Evolutionary conservation across 2,329 filamentous ascomycete species (phyloP).

Genomic region (Pestalotiopsis sp.): DNA sequence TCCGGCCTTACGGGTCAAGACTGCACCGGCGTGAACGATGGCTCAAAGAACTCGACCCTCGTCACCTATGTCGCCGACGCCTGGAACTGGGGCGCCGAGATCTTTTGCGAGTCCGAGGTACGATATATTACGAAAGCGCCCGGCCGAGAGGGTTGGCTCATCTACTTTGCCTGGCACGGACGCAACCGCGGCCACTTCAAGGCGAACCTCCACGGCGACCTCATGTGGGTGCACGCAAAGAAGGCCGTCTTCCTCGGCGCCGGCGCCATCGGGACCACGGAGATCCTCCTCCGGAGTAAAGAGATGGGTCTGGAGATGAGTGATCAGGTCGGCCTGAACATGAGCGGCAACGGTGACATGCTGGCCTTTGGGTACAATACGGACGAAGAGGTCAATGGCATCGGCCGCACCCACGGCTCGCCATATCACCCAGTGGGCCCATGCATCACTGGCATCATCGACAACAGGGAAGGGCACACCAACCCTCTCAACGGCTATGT

Average conservation of each 20-base stretch:
- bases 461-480: constrained; percentile 50
- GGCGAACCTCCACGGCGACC: constrained; percentile 54
- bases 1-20: constrained; percentile 64
- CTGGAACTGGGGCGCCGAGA: constrained; percentile 71
- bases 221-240: constrained; percentile 68
- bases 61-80: constrained; percentile 69
- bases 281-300: constrained; percentile 63
- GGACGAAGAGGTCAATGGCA: constrained; percentile 54
- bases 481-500: constrained; percentile 63
- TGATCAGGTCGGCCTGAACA: constrained; percentile 55
- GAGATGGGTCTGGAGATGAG: constrained; percentile 59
- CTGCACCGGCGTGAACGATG: constrained; percentile 64
- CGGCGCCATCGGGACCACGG: constrained; percentile 64
- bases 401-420: constrained; percentile 51
- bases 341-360: constrained; percentile 69
- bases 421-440: constrained; percentile 57
- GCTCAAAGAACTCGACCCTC: constrained; percentile 65
- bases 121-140: constrained; percentile 58
- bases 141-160: constrained; percentile 54
- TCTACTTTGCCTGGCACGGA: constrained; percentile 67
- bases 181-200: constrained; percentile 55
- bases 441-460: constrained; percentile 63
- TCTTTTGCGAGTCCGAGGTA: constrained; percentile 70
- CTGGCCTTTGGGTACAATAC: constrained; percentile 66
- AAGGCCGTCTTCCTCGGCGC: constrained; percentile 68